Conservation (phyloP, 306 rosid species). For the Cajanus cajan region DNA sequence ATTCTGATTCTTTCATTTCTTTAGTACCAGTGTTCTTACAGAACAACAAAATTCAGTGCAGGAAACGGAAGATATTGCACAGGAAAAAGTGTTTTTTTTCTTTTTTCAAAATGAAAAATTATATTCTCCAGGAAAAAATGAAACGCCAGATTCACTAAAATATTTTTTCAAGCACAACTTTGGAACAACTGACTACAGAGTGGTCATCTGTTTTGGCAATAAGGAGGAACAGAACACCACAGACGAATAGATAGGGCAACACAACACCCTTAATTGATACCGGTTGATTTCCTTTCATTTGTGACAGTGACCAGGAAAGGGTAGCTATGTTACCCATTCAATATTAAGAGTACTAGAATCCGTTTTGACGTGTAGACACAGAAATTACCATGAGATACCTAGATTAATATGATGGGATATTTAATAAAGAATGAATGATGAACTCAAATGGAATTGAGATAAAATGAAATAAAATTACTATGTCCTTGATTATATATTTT, state of each 20-base stretch:
- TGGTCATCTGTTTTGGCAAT: not conserved
- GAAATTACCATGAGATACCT: too few relatives aligned
- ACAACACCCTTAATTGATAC: not conserved
- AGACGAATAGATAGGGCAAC: not conserved
- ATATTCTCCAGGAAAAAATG: too few relatives aligned
- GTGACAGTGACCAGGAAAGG: not conserved
- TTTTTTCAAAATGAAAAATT: too few relatives aligned
- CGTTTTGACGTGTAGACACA: not conserved
- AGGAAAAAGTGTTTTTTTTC: too few relatives aligned
- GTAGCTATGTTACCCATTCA: not conserved
- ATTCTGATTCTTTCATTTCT: not conserved
- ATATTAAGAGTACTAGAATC: not conserved
- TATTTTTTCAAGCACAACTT: not conserved
- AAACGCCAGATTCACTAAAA: not conserved
- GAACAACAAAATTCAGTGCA: not conserved
- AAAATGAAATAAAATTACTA: not conserved
- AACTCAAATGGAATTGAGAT: too few relatives aligned
- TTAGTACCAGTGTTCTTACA: not conserved
- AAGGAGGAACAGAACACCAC: not conserved
- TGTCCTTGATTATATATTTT: not conserved
- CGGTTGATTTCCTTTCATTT: not conserved
- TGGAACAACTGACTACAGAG: not conserved
- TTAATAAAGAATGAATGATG: not conserved
- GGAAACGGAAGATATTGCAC: not conserved
- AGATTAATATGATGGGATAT: not conserved